Evolutionary conservation across 2,329 filamentous ascomycete species (phyloP).

Genomic region (Elsinoe arachidis): DNA sequence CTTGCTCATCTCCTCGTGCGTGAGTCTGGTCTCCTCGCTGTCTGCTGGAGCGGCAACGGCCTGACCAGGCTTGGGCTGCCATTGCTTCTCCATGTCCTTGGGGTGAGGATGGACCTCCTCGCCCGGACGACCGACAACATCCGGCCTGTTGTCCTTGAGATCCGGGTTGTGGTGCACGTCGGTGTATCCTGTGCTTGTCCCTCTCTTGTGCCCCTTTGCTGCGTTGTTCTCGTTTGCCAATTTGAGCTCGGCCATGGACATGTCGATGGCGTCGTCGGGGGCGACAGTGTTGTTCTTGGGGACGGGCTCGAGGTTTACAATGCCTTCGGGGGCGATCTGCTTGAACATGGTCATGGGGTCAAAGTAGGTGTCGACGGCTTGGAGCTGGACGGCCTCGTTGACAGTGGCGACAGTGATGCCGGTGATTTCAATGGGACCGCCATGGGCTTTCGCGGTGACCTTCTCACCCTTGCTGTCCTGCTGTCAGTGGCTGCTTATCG

Average conservation of each 20-base stretch:
- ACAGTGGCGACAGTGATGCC: slow-evolving; percentile 55
- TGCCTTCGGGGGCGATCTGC: slow-evolving; percentile 48
- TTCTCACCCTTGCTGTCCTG: slow-evolving; percentile 50
- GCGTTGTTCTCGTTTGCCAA: slow-evolving; percentile 14
- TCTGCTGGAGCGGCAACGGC: slow-evolving; percentile 27
- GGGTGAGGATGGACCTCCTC: slow-evolving; percentile 28
- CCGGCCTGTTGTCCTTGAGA: slow-evolving; percentile 6
- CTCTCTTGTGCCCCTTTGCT: slow-evolving; percentile 9
- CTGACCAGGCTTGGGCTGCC: slow-evolving; percentile 27
- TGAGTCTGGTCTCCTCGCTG: slow-evolving; percentile 27
- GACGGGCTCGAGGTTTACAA: slow-evolving; percentile 38
- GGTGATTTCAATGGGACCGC: slow-evolving; percentile 53
- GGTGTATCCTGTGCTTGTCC: slow-evolving; percentile 17
- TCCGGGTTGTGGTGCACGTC: slow-evolving; percentile 27
- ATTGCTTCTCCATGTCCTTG: slow-evolving; percentile 25
- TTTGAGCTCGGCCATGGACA: slow-evolving; percentile 18
- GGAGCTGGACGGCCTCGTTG: slow-evolving; percentile 51
- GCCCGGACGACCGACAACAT: slow-evolving; percentile 15
- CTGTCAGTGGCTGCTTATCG: slow-evolving; percentile 19
- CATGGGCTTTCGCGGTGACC: slow-evolving; percentile 53
- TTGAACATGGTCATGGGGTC: slow-evolving; percentile 60
- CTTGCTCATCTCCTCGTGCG: slow-evolving; percentile 32
- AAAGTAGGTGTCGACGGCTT: slow-evolving; percentile 55
- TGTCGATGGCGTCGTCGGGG: slow-evolving; percentile 21
- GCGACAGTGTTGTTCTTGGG: slow-evolving; percentile 26